Base-by-base conservation (phyloP, 2,329 filamentous ascomycete genomes). In the Juglanconis juglandina region DNA sequence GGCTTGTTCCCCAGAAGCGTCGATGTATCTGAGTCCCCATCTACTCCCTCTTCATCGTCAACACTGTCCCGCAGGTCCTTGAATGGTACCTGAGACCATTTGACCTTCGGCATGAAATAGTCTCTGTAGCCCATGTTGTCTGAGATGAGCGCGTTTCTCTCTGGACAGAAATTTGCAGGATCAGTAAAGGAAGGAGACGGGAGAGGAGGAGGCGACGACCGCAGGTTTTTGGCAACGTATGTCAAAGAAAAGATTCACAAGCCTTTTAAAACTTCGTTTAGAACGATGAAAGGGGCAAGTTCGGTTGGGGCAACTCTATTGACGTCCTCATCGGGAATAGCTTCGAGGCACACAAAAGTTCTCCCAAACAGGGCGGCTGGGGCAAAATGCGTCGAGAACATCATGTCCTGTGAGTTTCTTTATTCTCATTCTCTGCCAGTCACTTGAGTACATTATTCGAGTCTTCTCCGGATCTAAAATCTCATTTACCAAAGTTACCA, bases 111-210 rank as follows among this genome's bases (percentile, higher is more conserved):
- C 24, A 44, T 14, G 30, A 54, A 44, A n/a, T 54, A 54, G 17
- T 54, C 52, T 54, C 24, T 54, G 39, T 54, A 54, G 30, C 52
- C 37, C 52, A 54, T 54, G 4, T 54, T 41, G 49, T 17, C 33
- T 14, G 39, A 42, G 39, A 13, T 42, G n/a, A 4, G 39, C n/a
- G 39, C 24, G 24, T 24, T 24, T 42, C 7, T 13, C 39, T 13
- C 10, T 42, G 11, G 39, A 42, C 11, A 39, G 39, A 42, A 24
- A 24, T 24, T 24, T 24, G 39, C 10, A 42, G n/a, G 39, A 42
- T 14, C 39, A 13, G 10, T 5, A 4, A 9, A 11, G 39, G n/a
- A 4, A 10, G 11, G 39, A 11, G n/a, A 42, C n/a, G 39, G 10
- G n/a, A 13, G n/a, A 11, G 39, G 3, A 14, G 3, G 13, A 42